Evolutionary conservation across 495 filamentous ascomycete genomes (phyloP), one percentile per base, ranked within the genome.

Genomic region (Talaromyces adpressus): DNA sequence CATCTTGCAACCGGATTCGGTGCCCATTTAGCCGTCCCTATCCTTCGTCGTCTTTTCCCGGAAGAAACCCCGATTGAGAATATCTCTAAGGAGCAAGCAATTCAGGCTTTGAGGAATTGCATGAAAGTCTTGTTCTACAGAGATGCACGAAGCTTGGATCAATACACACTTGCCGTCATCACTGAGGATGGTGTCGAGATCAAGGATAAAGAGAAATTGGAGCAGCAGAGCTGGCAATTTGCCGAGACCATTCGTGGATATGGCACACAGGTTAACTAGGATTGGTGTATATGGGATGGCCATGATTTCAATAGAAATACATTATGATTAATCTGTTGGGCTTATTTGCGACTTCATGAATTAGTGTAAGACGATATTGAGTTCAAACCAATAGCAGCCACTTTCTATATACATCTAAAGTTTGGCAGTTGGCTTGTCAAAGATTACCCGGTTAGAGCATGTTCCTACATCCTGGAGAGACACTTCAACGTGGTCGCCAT

Each of bases 111-210:
- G 63, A 88, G 88, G 78, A 89, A 96, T 76, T 95, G 91, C 73
- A 91, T 98, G 89, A 98, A 98, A 83, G 93, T 98, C 63, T 82
- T 98, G 62, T 98, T 92, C 81, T 98, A 98, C 80, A 84, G 94
- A 65, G 94, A 98, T 80, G 94, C 94, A 7, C 86, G 94, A 70
- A 94, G 90, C 80, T 74, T 92, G 73, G 91, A 97, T 75, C 82
- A 87, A 72, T 98, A 97, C 75, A 91, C 89, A 60, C 87, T 98
- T 73, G 93, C 93, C 14, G 82, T 97, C 29, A 83, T 98, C 58
- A 93, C 91, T 51, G 86, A 89, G 74, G 89, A 91, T 29, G 82
- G 76, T 4, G 86, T 97, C 68, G 90, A 97, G 67, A 69, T 97
- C 70, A 87, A 85, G 75, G 85, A 93, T 78, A 79, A 89, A 70